Conservation (phyloP, 2,329 filamentous ascomycete species). For the Ophiostoma sp. region DNA sequence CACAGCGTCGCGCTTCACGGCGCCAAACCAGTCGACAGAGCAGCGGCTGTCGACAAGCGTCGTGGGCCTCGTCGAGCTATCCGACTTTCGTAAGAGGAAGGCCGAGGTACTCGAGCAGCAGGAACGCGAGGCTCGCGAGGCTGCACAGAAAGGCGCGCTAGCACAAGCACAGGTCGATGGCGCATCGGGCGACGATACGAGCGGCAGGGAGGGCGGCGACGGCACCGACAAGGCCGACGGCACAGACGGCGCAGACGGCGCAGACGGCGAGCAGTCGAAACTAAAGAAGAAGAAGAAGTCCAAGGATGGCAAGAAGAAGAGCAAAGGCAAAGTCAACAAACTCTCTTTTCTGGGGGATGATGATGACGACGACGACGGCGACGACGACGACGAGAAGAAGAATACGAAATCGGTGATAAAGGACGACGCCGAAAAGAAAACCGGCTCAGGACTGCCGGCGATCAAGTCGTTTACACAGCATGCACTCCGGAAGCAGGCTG, state of each 20-base stretch:
- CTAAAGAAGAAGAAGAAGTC: slow-evolving; percentile 42
- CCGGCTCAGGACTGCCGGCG: slow-evolving; percentile 49
- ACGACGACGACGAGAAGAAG: slow-evolving; percentile 29
- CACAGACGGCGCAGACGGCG: slow-evolving; percentile 49
- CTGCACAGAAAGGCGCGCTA: neutral
- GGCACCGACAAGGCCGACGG: slow-evolving; percentile 29
- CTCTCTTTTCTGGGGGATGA: slow-evolving; percentile 56
- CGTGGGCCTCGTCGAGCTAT: slow-evolving; percentile 84
- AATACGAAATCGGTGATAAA: slow-evolving; percentile 28
- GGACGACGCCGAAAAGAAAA: neutral
- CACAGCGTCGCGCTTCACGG: slow-evolving; percentile 59
- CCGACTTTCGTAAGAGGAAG: slow-evolving; percentile 92
- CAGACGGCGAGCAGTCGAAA: slow-evolving; percentile 30
- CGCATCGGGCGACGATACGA: slow-evolving; percentile 38
- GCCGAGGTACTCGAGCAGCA: slow-evolving; percentile 91
- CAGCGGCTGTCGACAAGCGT: slow-evolving; percentile 80
- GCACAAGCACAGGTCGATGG: slow-evolving; percentile 31
- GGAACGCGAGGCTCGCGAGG: slow-evolving; percentile 59
- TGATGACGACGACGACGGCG: slow-evolving; percentile 29
- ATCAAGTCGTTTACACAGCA: slow-evolving; percentile 58
- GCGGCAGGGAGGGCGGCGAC: slow-evolving; percentile 25
- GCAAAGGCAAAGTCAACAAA: slow-evolving; percentile 43
- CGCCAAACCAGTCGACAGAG: slow-evolving; percentile 70
- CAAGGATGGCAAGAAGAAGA: slow-evolving; percentile 42
- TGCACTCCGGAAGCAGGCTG: slow-evolving; percentile 68